Percentiles rank a stretch among this genome's conserved stretches.
Conservation (phyloP, 176 grass and related monocot genomes). For the Phoenix roebelenii region DNA sequence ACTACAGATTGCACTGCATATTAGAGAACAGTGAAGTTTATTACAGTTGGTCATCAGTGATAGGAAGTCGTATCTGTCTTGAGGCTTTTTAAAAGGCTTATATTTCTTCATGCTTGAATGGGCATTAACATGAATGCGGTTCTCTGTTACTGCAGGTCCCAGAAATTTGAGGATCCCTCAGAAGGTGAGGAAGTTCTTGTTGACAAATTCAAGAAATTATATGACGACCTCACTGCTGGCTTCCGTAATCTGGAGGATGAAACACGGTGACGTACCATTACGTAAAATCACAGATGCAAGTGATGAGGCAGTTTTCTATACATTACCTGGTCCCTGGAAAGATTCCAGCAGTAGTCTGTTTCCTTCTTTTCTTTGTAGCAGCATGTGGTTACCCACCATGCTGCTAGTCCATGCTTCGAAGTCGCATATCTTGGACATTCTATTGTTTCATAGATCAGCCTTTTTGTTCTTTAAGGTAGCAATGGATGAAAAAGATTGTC, state of each 20-base stretch:
- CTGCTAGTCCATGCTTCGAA: too few species aligned
- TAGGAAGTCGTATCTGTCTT: too few species aligned
- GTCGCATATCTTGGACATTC: not conserved
- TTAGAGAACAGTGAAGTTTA: too few species aligned
- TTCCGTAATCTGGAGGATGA: slow-evolving; percentile 95
- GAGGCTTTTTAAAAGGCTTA: too few species aligned
- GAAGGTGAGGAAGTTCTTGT: slow-evolving; percentile 61
- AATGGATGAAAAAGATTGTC: slow-evolving; percentile 10
- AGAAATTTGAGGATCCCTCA: slow-evolving; percentile 86
- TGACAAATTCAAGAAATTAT: slow-evolving; percentile 71
- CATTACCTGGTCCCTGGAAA: too few species aligned
- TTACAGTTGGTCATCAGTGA: too few species aligned
- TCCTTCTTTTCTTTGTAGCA: too few species aligned
- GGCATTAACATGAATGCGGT: too few species aligned
- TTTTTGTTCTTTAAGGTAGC: slow-evolving; percentile 27
- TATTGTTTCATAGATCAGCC: not conserved
- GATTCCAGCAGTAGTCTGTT: too few species aligned
- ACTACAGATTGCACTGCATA: too few species aligned
- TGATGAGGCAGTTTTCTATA: not conserved
- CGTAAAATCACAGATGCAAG: slow-evolving; percentile 5
- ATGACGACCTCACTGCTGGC: slow-evolving; percentile 59
- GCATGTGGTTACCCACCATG: too few species aligned
- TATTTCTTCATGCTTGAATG: too few species aligned
- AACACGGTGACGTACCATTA: slow-evolving; percentile 29
- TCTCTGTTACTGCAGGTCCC: slow-evolving; percentile 33